Conservation (phyloP, 23 red algal genomes). For the Gracilaria gracilis region DNA sequence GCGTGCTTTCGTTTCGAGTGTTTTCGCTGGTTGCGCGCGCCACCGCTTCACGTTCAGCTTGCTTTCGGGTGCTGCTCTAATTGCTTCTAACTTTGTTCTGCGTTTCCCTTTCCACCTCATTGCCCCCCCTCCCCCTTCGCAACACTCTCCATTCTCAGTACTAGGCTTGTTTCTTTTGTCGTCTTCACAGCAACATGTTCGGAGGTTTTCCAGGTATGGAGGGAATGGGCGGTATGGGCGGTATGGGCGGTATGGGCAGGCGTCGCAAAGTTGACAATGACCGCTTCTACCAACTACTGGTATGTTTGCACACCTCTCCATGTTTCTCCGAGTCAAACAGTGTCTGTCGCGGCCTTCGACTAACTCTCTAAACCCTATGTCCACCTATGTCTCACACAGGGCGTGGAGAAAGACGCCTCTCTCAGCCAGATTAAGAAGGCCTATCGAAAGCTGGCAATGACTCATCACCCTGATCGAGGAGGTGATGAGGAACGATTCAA, state of each 20-base stretch:
- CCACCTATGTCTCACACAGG: not conserved
- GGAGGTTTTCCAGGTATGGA: conserved; percentile 86
- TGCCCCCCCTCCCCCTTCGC: not conserved
- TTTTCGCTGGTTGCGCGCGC: not conserved
- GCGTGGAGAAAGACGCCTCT: conserved; percentile 79
- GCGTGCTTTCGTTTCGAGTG: not conserved
- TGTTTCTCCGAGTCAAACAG: not conserved
- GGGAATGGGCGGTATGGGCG: conserved; percentile 73
- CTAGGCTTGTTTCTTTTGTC: not conserved
- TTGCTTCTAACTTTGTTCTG: not conserved
- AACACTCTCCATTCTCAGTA: not conserved
- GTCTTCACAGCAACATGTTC: conserved; percentile 53
- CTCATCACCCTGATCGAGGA: conserved; percentile 93
- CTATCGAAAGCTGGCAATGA: conserved; percentile 81
- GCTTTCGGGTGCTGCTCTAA: not conserved
- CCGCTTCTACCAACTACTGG: conserved; percentile 71
- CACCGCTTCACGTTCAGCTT: not conserved
- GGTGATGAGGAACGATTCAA: conserved; percentile 98
- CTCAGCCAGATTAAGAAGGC: conserved; percentile 88
- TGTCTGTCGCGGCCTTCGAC: not conserved
- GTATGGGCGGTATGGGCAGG: conserved; percentile 71
- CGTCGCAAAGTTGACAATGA: conserved; percentile 79
- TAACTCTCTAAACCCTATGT: not conserved
- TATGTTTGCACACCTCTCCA: not conserved
- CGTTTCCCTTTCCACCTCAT: not conserved